These are phyloP conservation scores for Acephala macrosclerotiorum DNA, from an alignment of 2,329 filamentous ascomycete genomes.

Conservation along the genomic window DNA sequence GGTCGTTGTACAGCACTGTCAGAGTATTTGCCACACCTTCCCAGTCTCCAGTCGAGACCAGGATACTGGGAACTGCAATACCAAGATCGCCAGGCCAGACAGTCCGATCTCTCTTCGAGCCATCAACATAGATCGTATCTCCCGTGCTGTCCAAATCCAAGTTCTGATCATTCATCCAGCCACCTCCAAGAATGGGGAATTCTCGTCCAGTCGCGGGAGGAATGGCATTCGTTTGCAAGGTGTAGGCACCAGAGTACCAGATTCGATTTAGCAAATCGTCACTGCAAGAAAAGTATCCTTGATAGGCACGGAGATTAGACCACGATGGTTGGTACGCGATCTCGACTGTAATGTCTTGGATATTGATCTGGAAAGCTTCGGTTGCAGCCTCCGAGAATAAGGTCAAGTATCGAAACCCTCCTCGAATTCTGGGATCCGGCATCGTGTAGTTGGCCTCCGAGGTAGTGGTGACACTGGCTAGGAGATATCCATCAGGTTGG, in stretches of 20 bases:
- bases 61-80: slow-evolving; percentile 60
- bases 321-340: slow-evolving; percentile 52
- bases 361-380: slow-evolving; percentile 35
- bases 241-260: slow-evolving; percentile 59
- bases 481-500: slow-evolving; percentile 56
- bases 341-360: slow-evolving; percentile 46
- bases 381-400: slow-evolving; percentile 49
- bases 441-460: slow-evolving; percentile 50
- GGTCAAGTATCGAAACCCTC: slow-evolving; percentile 61
- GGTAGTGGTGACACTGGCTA: slow-evolving; percentile 48
- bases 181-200: slow-evolving; percentile 39
- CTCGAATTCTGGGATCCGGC: slow-evolving; percentile 53
- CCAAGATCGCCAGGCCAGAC: slow-evolving; percentile 70
- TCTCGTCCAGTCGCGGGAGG: slow-evolving; percentile 44
- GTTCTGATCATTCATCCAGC: slow-evolving; percentile 52
- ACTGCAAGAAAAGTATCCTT: slow-evolving; percentile 60
- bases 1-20: slow-evolving; percentile 47
- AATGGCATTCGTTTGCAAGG: slow-evolving; percentile 45
- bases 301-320: slow-evolving; percentile 54
- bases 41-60: slow-evolving; percentile 62
- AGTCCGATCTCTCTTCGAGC: slow-evolving; percentile 64
- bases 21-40: slow-evolving; percentile 58
- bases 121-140: slow-evolving; percentile 52
- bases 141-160: slow-evolving; percentile 44
- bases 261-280: slow-evolving; percentile 59